These are phyloP conservation scores for Plasmopara halstedii DNA, from an alignment of 352 stramenopile species.

Conservation along the genomic window DNA sequence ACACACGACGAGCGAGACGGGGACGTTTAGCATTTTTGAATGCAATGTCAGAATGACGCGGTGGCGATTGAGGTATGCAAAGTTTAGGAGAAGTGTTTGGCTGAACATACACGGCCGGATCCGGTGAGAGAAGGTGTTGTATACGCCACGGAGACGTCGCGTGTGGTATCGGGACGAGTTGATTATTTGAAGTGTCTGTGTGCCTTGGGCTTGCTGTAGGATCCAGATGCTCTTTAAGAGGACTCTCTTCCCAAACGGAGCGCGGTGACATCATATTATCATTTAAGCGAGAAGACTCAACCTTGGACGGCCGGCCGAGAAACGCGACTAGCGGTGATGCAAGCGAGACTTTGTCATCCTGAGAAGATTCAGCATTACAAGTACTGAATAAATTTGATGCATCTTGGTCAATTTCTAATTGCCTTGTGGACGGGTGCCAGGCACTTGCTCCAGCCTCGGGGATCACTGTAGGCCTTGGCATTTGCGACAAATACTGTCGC, in stretches of 20 bases:
- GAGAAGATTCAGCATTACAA: conserved; percentile 1
- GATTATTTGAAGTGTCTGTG: conserved; percentile 5
- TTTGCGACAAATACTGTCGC: conserved; percentile 7
- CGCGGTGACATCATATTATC: conserved; percentile 31
- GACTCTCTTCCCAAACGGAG: conserved; percentile 29
- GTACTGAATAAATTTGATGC: conserved; percentile 2
- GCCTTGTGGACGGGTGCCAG: conserved; percentile 7
- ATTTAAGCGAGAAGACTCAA: conserved; percentile 18
- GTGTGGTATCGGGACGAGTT: conserved; percentile 10
- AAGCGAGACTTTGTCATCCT: conserved; percentile 16
- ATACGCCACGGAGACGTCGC: conserved; percentile 19
- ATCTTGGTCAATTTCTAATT: conserved; percentile 1
- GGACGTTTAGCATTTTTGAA: conserved; percentile 23
- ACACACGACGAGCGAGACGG: conserved; percentile 32
- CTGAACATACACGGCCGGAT: conserved; percentile 12
- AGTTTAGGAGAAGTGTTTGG: conserved; percentile 11
- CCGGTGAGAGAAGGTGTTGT: conserved; percentile 20
- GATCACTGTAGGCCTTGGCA: conserved; percentile 10
- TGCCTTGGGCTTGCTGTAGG: conserved; percentile 28
- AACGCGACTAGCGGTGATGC: conserved; percentile 23
- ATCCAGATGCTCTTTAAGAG: conserved; percentile 21
- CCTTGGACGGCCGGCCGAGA: conserved; percentile 26
- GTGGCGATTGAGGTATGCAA: conserved; percentile 8
- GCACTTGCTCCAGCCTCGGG: conserved; percentile 11
- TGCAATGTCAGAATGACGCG: conserved; percentile 2